Evolutionary conservation across 768 basidiomycete species (phyloP), one percentile per base, ranked within the genome.

Genomic region (Pluteus cervinus): DNA sequence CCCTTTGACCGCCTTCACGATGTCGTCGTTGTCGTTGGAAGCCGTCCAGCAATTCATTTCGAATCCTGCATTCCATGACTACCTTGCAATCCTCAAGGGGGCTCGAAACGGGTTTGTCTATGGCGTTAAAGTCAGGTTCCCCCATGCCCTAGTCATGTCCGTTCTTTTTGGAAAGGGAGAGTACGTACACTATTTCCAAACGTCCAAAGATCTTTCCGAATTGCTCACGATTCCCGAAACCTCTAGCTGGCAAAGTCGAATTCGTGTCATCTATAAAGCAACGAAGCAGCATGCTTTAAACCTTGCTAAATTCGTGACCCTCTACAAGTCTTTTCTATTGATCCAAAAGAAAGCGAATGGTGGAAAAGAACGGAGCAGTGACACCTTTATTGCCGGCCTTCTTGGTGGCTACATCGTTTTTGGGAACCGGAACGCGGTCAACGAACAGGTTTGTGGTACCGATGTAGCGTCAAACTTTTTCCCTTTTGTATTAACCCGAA

Each of bases 141-240:
- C 94, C 25, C 94, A 98, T 73, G 94, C 94, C 1, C 66, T 98
- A 20, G 83, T 98, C 34, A 97, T 97, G 93, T 86, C 91, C 16
- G 75, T 96, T 43, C 68, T 98, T 28, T 98, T 97, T 53, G 90
- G 91, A 22, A 75, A 83, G 33, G 91, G 91, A 66, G 77, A 86
- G 90, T 96, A 49, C 58, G 89, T 76, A 4, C 43, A 37, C 26
- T 29, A 26, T 11, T 34, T 37, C 39, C 14, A 9, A 36, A 31
- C 11, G 37, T 46, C 36, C 38, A 33, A 35, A 17, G 30, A 20
- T 36, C 37, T 16, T 18, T 43, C 43, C 24, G 25, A n/a, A n/a
- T n/a, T n/a, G n/a, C n/a, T n/a, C n/a, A n/a, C n/a, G n/a, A n/a
- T 20, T 44, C 39, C 52, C 43, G 14, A 15, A 25, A 11, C 17